phyloP scores from a whole-genome alignment of 345 rosid species.

The Leavenworthia alabamica region DNA sequence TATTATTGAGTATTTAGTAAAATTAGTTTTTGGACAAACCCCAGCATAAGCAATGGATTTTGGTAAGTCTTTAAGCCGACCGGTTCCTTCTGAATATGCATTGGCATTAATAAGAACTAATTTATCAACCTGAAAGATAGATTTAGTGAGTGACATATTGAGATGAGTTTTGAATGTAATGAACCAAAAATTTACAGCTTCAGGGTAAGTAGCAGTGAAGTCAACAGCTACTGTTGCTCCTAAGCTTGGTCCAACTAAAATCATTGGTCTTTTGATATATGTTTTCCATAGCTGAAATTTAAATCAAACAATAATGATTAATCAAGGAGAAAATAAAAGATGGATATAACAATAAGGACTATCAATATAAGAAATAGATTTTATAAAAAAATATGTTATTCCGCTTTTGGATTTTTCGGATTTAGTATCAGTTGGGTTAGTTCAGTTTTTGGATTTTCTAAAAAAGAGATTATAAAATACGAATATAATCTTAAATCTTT shows the following conservation, averaged over 20 bases:
- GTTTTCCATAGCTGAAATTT: conserved; percentile 64
- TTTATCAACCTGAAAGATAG: conserved; percentile 49
- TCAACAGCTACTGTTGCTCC: conserved; percentile 82
- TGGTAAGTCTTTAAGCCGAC: conserved; percentile 58
- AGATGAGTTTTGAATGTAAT: neutral
- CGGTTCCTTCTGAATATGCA: conserved; percentile 78
- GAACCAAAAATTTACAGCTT: conserved; percentile 47
- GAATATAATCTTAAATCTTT: too few species aligned
- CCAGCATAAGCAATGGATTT: conserved; percentile 66
- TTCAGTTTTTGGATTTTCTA: too few species aligned
- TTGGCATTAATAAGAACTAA: conserved; percentile 72
- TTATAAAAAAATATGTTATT: too few species aligned
- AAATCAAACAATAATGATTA: neutral
- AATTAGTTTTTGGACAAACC: conserved; percentile 35
- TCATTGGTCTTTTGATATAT: conserved; percentile 68
- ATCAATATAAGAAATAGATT: too few species aligned
- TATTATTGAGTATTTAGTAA: neutral
- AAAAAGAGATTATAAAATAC: too few species aligned
- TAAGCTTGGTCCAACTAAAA: conserved; percentile 91
- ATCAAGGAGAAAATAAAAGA: neutral
- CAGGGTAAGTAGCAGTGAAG: conserved; percentile 64
- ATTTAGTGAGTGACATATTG: neutral
- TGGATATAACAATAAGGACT: neutral
- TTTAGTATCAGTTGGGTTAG: too few species aligned
- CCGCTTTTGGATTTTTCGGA: too few species aligned